These are phyloP conservation scores for Fusarium sp. DNA, from an alignment of 2,329 filamentous ascomycete genomes.

Conservation along the genomic window DNA sequence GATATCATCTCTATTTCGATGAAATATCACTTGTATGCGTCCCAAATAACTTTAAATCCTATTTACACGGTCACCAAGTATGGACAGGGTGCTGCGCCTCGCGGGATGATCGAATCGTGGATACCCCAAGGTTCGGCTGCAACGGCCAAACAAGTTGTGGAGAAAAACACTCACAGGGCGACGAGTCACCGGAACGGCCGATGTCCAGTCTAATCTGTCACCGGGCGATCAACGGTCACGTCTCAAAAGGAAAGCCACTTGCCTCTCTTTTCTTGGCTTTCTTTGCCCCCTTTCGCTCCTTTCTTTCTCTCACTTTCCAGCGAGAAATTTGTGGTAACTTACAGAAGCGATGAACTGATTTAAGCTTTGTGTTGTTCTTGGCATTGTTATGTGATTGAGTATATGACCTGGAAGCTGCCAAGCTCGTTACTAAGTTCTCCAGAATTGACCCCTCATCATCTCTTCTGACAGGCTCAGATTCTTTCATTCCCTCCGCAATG, in stretches of 20 bases:
- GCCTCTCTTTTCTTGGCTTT: not conserved
- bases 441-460: fast-evolving
- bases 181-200: conserved; percentile 3
- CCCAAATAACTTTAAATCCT: not conserved
- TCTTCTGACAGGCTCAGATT: fast-evolving
- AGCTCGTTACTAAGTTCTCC: not conserved
- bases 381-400: not conserved
- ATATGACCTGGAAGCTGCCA: not conserved
- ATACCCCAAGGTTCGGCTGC: conserved; percentile 19
- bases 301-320: not conserved
- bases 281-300: not conserved
- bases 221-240: not conserved
- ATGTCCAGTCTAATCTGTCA: conserved; percentile 6
- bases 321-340: not conserved
- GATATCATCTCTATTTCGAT: too few species aligned
- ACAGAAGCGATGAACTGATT: not conserved
- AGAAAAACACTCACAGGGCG: not conserved
- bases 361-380: not conserved
- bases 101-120: conserved; percentile 20
- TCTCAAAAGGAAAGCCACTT: not conserved
- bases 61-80: not conserved
- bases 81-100: conserved; percentile 27
- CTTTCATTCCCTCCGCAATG: fast-evolving
- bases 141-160: conserved; percentile 15
- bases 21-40: too few species aligned